Evolutionary conservation across 768 basidiomycete genomes (phyloP).

Genomic region (Russula sp.): DNA sequence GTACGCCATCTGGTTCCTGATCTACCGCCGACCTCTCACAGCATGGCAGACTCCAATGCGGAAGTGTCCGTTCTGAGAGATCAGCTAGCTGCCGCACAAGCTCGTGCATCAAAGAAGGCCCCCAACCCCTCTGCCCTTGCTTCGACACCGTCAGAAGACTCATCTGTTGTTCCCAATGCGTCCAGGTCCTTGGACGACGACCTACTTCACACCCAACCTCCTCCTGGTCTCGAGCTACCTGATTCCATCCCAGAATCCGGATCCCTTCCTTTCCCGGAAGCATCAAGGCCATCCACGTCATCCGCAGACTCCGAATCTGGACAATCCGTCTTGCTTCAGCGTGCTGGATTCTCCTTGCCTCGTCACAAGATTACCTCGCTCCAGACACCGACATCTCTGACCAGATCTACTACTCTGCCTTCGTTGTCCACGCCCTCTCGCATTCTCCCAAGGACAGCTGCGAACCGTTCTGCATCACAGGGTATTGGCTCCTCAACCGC

Average conservation of each 20-base stretch:
- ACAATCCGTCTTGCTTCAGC: slow-evolving; percentile 46
- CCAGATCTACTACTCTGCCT: slow-evolving; percentile 51
- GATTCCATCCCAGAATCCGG: slow-evolving; percentile 42
- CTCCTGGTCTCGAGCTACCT: slow-evolving; percentile 53
- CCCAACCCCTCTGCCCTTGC: slow-evolving; percentile 23
- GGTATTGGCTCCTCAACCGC: slow-evolving; percentile 32
- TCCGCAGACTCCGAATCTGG: slow-evolving; percentile 30
- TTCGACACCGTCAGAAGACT: slow-evolving; percentile 30
- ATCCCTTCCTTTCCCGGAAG: slow-evolving; percentile 8
- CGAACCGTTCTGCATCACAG: slow-evolving; percentile 29
- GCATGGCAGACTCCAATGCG: slow-evolving; percentile 64
- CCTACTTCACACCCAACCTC: slow-evolving; percentile 51
- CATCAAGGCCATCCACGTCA: slow-evolving; percentile 19
- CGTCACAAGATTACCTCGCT: slow-evolving; percentile 37
- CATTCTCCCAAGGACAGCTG: slow-evolving; percentile 40
- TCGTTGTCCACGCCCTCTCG: slow-evolving; percentile 43
- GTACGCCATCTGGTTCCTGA: slow-evolving; percentile 37
- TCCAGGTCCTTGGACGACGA: slow-evolving; percentile 46
- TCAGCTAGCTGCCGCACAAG: slow-evolving; percentile 46
- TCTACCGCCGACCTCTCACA: slow-evolving; percentile 11
- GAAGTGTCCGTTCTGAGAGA: slow-evolving; percentile 82
- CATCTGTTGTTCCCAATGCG: slow-evolving; percentile 27
- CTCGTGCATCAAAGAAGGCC: slow-evolving; percentile 28
- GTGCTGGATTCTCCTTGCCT: slow-evolving; percentile 41
- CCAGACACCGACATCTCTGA: slow-evolving; percentile 41